Conservation (phyloP, 352 stramenopile genomes). For the Globisporangium alternatum region DNA sequence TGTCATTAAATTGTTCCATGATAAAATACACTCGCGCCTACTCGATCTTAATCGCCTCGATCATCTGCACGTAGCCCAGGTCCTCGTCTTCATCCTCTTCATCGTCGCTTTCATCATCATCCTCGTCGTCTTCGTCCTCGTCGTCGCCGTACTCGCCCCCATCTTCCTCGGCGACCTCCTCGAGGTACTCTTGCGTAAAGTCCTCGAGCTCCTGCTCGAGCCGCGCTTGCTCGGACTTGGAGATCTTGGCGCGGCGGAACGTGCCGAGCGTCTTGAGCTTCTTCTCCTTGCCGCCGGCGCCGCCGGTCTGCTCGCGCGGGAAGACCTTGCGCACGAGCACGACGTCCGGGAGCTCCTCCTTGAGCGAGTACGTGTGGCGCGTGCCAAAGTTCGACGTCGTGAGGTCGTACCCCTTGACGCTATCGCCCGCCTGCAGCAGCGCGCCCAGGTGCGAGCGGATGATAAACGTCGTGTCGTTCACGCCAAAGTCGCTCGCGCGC, state of each 20-base stretch:
- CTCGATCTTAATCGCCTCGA: background rate
- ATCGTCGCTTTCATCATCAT: constrained; percentile 17
- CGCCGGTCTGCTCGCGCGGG: constrained; percentile 31
- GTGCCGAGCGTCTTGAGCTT: constrained; percentile 50
- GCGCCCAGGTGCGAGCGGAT: constrained; percentile 61
- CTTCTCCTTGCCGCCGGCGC: constrained; percentile 27
- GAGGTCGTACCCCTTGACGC: constrained; percentile 74
- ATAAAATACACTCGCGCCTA: background rate
- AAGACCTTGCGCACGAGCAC: constrained; percentile 76
- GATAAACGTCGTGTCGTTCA: constrained; percentile 76
- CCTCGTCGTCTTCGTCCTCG: constrained; percentile 19
- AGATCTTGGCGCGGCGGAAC: constrained; percentile 37
- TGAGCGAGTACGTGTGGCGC: constrained; percentile 37
- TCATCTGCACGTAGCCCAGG: constrained; percentile 27
- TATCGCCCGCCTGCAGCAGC: constrained; percentile 57
- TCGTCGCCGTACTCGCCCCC: constrained; percentile 25
- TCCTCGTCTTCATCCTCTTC: constrained; percentile 11
- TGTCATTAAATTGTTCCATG: no score
- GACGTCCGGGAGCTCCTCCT: constrained; percentile 65
- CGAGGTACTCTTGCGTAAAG: constrained; percentile 63
- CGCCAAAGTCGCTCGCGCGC: constrained; percentile 67
- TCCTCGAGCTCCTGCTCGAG: constrained; percentile 58
- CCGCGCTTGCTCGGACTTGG: constrained; percentile 44
- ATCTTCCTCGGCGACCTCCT: constrained; percentile 42
- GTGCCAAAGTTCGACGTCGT: constrained; percentile 50